phyloP scores from a whole-genome alignment of 164 flowering plant genomes.

The Cinnamomum chago region DNA sequence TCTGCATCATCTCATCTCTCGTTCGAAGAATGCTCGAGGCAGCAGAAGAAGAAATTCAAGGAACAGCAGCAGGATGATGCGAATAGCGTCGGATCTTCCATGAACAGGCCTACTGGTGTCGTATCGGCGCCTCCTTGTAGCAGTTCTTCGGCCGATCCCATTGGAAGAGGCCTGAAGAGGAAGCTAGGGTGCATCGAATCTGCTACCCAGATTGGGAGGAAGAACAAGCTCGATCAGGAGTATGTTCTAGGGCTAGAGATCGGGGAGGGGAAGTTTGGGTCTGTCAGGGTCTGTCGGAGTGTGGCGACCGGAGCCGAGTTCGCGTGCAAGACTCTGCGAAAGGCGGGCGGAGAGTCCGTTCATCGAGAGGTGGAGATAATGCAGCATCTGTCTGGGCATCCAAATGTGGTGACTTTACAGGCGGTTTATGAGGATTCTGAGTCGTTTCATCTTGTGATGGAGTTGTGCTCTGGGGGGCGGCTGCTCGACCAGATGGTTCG shows the following conservation, averaged over 20 bases:
- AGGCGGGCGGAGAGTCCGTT: constrained; percentile 72
- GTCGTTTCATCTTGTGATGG: constrained; percentile 90
- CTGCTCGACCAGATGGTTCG: constrained; percentile 74
- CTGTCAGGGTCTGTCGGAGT: constrained; percentile 63
- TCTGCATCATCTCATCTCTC: constrained; percentile 45
- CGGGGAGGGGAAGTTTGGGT: constrained; percentile 89
- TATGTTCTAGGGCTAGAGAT: constrained; percentile 46
- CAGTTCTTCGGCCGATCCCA: constrained; percentile 34
- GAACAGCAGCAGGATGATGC: constrained; percentile 20
- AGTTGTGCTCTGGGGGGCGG: constrained; percentile 82
- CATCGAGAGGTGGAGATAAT: constrained; percentile 96
- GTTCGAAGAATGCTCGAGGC: constrained; percentile 56
- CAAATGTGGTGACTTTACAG: constrained; percentile 76
- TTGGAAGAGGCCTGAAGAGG: constrained; percentile 85
- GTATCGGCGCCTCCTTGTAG: constrained; percentile 81
- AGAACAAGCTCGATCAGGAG: constrained; percentile 81
- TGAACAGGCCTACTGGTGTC: constrained; percentile 54
- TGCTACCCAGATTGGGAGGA: constrained; percentile 66
- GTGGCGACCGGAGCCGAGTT: constrained; percentile 53
- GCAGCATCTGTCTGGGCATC: constrained; percentile 96
- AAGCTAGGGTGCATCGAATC: constrained; percentile 92
- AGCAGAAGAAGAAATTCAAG: constrained; percentile 71
- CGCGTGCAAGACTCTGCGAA: constrained; percentile 51
- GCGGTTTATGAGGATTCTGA: constrained; percentile 83
- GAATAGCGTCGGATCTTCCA: constrained; percentile 31